Conservation (phyloP, 345 rosid species). For the Gossypium arboreum region DNA sequence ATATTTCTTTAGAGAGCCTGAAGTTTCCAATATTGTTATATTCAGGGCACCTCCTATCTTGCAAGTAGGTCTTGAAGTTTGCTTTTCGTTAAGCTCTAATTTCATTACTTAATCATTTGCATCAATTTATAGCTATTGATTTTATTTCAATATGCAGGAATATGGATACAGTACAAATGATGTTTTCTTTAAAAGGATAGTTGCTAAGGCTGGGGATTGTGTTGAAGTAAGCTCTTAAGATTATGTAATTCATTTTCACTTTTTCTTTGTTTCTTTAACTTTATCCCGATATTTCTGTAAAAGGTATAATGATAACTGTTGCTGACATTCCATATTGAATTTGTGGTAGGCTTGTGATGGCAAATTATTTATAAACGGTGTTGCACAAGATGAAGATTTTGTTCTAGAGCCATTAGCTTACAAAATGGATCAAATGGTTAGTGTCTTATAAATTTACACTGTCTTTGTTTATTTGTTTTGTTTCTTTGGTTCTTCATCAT, state of each 20-base stretch:
- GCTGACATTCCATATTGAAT: background rate
- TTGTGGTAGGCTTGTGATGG: constrained; percentile 61
- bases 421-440: constrained; percentile 70
- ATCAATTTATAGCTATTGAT: constrained; percentile 5
- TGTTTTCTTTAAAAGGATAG: constrained; percentile 85
- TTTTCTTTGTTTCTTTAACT: background rate
- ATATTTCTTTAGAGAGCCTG: constrained; percentile 73
- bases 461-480: background rate
- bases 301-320: constrained; percentile 14
- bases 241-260: constrained; percentile 18
- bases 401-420: constrained; percentile 68
- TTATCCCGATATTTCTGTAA: background rate
- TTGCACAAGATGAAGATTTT: constrained; percentile 57
- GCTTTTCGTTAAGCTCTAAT: background rate
- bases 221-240: constrained; percentile 65
- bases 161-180: constrained; percentile 55
- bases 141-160: constrained; percentile 41
- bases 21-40: constrained; percentile 78
- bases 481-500: background rate
- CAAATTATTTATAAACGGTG: constrained; percentile 65
- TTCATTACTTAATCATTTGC: background rate
- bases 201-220: constrained; percentile 81
- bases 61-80: constrained; percentile 38
- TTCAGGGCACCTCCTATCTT: constrained; percentile 81
- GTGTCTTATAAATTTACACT: background rate